Percentiles rank a stretch among this genome's conserved stretches.
Conservation (phyloP, 2,329 filamentous ascomycete species). For the Diaporthe sp. region DNA sequence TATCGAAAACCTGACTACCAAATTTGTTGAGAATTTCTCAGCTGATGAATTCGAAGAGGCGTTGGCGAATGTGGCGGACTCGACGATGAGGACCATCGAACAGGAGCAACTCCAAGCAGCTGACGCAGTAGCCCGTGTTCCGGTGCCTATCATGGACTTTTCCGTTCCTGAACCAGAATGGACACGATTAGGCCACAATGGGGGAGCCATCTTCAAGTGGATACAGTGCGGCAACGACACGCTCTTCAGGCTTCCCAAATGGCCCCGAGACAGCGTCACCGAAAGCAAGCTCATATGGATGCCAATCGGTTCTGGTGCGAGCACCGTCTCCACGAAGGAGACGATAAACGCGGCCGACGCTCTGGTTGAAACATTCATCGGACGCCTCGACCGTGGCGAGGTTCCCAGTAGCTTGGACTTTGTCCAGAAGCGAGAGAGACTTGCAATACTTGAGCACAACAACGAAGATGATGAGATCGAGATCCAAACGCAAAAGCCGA, state of each 20-base stretch:
- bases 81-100: conserved; percentile 42
- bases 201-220: conserved; percentile 42
- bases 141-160: conserved; percentile 47
- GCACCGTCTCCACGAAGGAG: conserved; percentile 32
- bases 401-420: conserved; percentile 43
- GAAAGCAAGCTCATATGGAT: conserved; percentile 46
- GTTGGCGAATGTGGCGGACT: conserved; percentile 38
- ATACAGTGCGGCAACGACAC: conserved; percentile 39
- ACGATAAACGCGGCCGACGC: conserved; percentile 39
- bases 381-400: conserved; percentile 3
- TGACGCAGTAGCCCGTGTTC: conserved; percentile 44
- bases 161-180: conserved; percentile 44
- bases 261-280: conserved; percentile 41
- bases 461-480: conserved; percentile 43
- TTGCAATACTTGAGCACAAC: conserved; percentile 39
- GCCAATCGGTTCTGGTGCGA: conserved; percentile 36
- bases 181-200: conserved; percentile 39
- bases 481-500: background rate
- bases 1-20: conserved; percentile 7
- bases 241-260: conserved; percentile 42
- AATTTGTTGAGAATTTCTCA: conserved; percentile 6
- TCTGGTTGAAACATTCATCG: conserved; percentile 40
- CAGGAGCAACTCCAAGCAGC: conserved; percentile 47
- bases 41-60: conserved; percentile 17
- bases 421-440: conserved; percentile 41